Evolutionary conservation across 1,139 yeast genomes (phyloP).

Genomic region (Pichia kudriavzevii): DNA sequence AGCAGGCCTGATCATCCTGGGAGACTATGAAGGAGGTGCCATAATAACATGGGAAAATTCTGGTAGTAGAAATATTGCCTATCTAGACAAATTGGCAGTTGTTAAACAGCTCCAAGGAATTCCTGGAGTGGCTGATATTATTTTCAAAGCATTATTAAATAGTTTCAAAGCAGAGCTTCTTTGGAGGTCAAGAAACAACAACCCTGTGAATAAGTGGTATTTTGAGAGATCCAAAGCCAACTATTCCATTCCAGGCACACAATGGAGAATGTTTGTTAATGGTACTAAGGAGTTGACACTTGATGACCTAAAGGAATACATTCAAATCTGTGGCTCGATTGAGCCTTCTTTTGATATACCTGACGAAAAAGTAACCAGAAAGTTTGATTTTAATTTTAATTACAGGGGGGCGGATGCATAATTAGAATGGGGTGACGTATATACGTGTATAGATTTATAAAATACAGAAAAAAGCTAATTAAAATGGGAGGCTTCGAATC

Average conservation of each 20-base stretch:
- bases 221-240: conserved; percentile 85
- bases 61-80: conserved; percentile 38
- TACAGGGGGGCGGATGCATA: too few relatives aligned
- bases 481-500: too few relatives aligned
- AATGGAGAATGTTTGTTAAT: conserved; percentile 66
- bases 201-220: conserved; percentile 97
- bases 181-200: conserved; percentile 81
- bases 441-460: neutral
- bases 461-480: neutral
- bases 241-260: conserved; percentile 40
- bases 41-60: conserved; percentile 57
- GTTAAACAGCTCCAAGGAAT: conserved; percentile 78
- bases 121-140: conserved; percentile 87
- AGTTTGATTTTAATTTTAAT: too few relatives aligned
- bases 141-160: conserved; percentile 68
- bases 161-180: conserved; percentile 68
- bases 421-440: neutral
- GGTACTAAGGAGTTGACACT: conserved; percentile 34
- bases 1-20: conserved; percentile 77
- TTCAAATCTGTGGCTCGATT: conserved; percentile 34
- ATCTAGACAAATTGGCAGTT: conserved; percentile 90
- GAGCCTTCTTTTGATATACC: conserved; percentile 32
- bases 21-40: conserved; percentile 95
- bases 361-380: conserved; percentile 3
- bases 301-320: conserved; percentile 31